phyloP scores from a whole-genome alignment of 2,329 filamentous ascomycete genomes.

The Hymenoscyphus albidus region DNA sequence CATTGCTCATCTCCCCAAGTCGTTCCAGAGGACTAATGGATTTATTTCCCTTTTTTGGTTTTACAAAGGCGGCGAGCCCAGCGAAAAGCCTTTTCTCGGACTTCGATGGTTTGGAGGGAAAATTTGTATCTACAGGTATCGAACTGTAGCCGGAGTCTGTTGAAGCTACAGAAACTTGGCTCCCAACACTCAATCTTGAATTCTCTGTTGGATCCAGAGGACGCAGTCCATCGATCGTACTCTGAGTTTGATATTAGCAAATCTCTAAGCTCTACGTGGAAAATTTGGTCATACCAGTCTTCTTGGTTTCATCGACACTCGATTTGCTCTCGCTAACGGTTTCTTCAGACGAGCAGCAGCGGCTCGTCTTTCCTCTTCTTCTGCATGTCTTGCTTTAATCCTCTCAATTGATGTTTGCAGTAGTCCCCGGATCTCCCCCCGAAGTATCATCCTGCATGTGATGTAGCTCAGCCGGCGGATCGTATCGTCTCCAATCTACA shows the following conservation, averaged over 20 bases:
- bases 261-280: not conserved
- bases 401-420: constrained; percentile 45
- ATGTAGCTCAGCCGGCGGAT: constrained; percentile 43
- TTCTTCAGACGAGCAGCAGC: constrained; percentile 33
- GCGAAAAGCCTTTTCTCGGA: not conserved
- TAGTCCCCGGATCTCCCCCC: constrained; percentile 40
- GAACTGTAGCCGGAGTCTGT: constrained; percentile 28
- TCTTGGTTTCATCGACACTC: constrained; percentile 17
- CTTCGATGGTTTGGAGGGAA: not conserved
- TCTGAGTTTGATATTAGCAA: not conserved
- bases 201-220: not conserved
- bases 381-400: constrained; percentile 38
- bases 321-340: constrained; percentile 21
- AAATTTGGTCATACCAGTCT: constrained; percentile 26
- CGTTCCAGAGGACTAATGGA: not conserved
- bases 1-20: constrained; percentile 5
- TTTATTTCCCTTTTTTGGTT: not conserved
- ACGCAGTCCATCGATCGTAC: constrained; percentile 7
- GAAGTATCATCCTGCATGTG: constrained; percentile 39
- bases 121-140: constrained; percentile 7
- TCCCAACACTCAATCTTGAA: constrained; percentile 15
- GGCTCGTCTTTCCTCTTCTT: constrained; percentile 34
- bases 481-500: constrained; percentile 46
- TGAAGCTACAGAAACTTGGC: constrained; percentile 15
- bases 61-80: constrained; percentile 1